These are phyloP conservation scores for Cystobasidiaceae sp. DNA, from an alignment of 1,284 basidiomycete genomes.

Conservation along the genomic window DNA sequence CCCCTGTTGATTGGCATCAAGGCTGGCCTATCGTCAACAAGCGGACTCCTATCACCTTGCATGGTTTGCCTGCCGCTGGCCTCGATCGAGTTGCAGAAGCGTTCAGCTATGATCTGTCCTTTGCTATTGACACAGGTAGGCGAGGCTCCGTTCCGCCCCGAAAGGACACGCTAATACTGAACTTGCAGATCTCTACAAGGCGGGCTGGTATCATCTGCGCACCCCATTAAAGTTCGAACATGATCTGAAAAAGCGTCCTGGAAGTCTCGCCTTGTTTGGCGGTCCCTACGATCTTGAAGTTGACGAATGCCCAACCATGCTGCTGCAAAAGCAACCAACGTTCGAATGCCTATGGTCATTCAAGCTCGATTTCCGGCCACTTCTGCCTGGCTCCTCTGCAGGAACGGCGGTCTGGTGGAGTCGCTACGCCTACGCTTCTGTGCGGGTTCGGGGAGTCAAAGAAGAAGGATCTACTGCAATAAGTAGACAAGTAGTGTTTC, in stretches of 20 bases:
- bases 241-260: neutral
- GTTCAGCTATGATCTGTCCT: neutral
- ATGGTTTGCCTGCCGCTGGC: neutral
- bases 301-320: conserved; percentile 9
- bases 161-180: neutral
- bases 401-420: conserved; percentile 4
- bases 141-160: neutral
- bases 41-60: conserved; percentile 3
- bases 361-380: neutral
- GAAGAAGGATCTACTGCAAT: neutral
- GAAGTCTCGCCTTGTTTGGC: neutral
- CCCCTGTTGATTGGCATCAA: conserved; percentile 31
- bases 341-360: neutral
- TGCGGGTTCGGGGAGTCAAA: neutral
- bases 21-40: conserved; percentile 35
- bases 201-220: conserved; percentile 4
- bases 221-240: conserved; percentile 4
- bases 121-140: neutral
- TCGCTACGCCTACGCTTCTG: conserved; percentile 5
- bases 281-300: neutral
- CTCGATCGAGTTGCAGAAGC: neutral
- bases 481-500: neutral
- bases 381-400: neutral
- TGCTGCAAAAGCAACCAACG: conserved; percentile 6
- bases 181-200: neutral